Conservation (phyloP, 805 yeast genomes). For the Lipomyces yamanashiensis region DNA sequence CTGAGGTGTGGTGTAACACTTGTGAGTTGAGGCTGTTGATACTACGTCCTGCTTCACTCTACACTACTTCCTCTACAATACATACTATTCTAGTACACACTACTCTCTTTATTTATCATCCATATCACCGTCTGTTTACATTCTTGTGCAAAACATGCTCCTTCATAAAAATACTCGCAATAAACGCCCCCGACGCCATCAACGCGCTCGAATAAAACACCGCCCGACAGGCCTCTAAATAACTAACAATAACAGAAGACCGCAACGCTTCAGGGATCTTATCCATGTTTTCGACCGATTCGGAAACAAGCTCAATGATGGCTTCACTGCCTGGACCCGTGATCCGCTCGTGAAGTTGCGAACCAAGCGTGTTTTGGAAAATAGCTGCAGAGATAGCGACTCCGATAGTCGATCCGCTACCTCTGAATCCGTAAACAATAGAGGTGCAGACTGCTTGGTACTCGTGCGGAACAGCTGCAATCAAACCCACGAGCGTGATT, state of each 20-base stretch:
- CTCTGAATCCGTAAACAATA: constrained; percentile 83
- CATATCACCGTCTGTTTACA: constrained; percentile 11
- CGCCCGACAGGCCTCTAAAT: constrained; percentile 30
- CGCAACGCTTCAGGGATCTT: constrained; percentile 19
- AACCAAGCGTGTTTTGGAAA: constrained; percentile 52
- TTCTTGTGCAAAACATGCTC: constrained; percentile 31
- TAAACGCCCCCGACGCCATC: constrained; percentile 18
- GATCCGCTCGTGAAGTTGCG: constrained; percentile 35
- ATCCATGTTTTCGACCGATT: constrained; percentile 24
- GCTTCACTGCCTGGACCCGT: constrained; percentile 31
- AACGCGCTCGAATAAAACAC: constrained; percentile 25
- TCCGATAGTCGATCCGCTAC: constrained; percentile 83
- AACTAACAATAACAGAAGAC: constrained; percentile 16
- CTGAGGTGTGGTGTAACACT: too few relatives aligned
- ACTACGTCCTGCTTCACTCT: too few relatives aligned
- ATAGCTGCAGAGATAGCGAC: constrained; percentile 65
- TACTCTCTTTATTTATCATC: not conserved
- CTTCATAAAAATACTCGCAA: constrained; percentile 27
- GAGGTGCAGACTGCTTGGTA: constrained; percentile 89
- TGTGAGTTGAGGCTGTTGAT: too few relatives aligned
- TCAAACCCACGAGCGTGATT: constrained; percentile 71
- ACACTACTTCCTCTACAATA: not conserved
- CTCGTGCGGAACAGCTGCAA: constrained; percentile 70
- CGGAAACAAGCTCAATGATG: constrained; percentile 26
- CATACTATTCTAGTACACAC: too few relatives aligned